Evolutionary conservation across 163 green algal species (phyloP).

Genomic region (Scenedesmus sp.): DNA sequence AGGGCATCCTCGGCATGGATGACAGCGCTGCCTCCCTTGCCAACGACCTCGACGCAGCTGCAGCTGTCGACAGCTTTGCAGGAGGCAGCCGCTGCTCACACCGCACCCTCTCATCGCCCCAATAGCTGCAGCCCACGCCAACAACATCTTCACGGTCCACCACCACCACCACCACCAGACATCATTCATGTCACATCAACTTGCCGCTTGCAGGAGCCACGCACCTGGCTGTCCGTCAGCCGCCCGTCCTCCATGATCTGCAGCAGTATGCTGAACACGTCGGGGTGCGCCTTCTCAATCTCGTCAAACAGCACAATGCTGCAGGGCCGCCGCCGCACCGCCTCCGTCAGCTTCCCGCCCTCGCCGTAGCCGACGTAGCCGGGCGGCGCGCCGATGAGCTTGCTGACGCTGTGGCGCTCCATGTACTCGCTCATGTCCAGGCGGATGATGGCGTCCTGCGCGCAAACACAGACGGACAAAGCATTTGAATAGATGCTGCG

Average conservation of each 20-base stretch:
- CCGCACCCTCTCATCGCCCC: too few relatives aligned
- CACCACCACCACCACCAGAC: conserved; percentile 11
- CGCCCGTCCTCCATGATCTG: conserved; percentile 91
- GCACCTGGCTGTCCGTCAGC: conserved; percentile 86
- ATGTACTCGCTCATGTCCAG: conserved; percentile 98
- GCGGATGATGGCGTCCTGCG: conserved; percentile 88
- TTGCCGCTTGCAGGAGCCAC: not conserved
- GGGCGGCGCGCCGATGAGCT: conserved; percentile 95
- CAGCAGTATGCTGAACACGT: conserved; percentile 95
- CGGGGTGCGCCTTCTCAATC: conserved; percentile 93
- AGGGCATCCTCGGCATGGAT: too few relatives aligned
- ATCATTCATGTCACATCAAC: not conserved
- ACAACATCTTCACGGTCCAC: too few relatives aligned
- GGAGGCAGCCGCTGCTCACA: too few relatives aligned
- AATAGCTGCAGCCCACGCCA: too few relatives aligned
- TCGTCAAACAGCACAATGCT: conserved; percentile 93
- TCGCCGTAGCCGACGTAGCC: conserved; percentile 91
- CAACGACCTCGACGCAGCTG: too few relatives aligned
- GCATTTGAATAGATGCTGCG: conserved; percentile 15
- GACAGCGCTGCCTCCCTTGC: too few relatives aligned
- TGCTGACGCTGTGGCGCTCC: conserved; percentile 92
- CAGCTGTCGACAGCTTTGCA: too few relatives aligned
- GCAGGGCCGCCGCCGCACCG: conserved; percentile 81
- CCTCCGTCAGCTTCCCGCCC: conserved; percentile 92
- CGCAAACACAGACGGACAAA: not conserved